Evolutionary conservation across 352 stramenopile genomes (phyloP).

Genomic region (Phytophthora hybrid): DNA sequence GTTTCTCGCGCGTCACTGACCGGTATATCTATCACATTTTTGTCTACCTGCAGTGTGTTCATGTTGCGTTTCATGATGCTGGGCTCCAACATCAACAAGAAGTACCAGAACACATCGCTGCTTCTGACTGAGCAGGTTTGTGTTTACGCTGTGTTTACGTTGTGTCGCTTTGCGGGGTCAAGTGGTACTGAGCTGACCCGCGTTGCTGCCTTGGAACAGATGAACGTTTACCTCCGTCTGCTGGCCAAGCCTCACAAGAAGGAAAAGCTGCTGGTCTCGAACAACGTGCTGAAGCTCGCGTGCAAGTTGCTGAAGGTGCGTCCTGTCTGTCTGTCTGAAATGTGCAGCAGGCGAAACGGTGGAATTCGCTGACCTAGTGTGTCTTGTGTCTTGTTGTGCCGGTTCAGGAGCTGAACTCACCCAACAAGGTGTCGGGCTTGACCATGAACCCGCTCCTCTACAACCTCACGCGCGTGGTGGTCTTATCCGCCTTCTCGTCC

Average conservation of each 20-base stretch:
- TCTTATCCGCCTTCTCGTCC: conserved; percentile 91
- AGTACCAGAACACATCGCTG: conserved; percentile 93
- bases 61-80: conserved; percentile 93
- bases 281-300: conserved; percentile 92
- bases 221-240: conserved; percentile 89
- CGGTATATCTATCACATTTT: background rate
- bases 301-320: conserved; percentile 90
- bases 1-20: conserved; percentile 17
- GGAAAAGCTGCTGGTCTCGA: conserved; percentile 90
- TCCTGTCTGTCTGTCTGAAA: conserved; percentile 9
- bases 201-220: conserved; percentile 44
- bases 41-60: conserved; percentile 67
- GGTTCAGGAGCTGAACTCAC: conserved; percentile 84
- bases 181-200: conserved; percentile 5
- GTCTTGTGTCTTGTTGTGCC: conserved; percentile 3
- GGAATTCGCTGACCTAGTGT: conserved; percentile 29
- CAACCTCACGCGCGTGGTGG: conserved; percentile 90
- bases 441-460: conserved; percentile 93
- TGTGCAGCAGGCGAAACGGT: background rate
- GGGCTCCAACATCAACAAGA: conserved; percentile 91
- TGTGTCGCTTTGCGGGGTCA: background rate
- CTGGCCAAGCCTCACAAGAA: conserved; percentile 90
- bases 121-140: conserved; percentile 90
- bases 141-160: background rate
- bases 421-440: conserved; percentile 91